A percentile compares a stretch with the other conserved stretches of the same genome.
phyloP scores from a whole-genome alignment of 345 rosid species.

The Camelina hispida region DNA sequence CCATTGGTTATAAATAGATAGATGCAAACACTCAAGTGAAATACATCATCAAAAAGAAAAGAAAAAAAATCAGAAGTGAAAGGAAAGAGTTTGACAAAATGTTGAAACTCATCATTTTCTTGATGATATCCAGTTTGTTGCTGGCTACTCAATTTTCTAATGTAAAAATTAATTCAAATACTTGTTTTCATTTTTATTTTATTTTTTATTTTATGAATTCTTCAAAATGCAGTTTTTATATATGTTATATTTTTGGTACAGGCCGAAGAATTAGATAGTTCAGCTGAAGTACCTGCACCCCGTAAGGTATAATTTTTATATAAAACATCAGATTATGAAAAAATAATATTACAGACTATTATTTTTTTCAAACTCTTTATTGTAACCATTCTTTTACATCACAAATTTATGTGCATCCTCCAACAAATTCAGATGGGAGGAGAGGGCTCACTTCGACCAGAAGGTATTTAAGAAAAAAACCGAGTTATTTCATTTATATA shows the following conservation, averaged over 20 bases:
- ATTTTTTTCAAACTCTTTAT: neutral
- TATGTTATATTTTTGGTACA: neutral
- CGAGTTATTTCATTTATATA: neutral
- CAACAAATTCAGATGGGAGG: constrained; percentile 33
- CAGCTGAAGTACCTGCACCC: neutral
- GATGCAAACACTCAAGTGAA: neutral
- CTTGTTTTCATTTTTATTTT: neutral
- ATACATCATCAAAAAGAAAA: neutral
- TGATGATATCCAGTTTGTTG: constrained; percentile 15
- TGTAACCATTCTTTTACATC: neutral
- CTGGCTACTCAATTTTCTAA: constrained; percentile 28
- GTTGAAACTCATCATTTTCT: constrained; percentile 16
- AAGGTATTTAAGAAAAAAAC: neutral
- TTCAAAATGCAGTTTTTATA: neutral
- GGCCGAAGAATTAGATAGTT: constrained; percentile 19
- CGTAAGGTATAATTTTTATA: constrained; percentile 7
- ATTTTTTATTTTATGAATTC: neutral
- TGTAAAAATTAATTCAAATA: constrained; percentile 4
- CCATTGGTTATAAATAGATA: constrained; percentile 33
- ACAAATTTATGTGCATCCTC: neutral
- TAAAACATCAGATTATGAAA: neutral
- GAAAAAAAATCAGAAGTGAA: neutral
- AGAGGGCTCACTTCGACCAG: constrained; percentile 29
- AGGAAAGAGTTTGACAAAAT: neutral
- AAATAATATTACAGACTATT: neutral